A percentile compares a stretch with the other conserved stretches of the same genome.
phyloP scores from a whole-genome alignment of 2,329 filamentous ascomycete species.

The Aspergillus sp. region DNA sequence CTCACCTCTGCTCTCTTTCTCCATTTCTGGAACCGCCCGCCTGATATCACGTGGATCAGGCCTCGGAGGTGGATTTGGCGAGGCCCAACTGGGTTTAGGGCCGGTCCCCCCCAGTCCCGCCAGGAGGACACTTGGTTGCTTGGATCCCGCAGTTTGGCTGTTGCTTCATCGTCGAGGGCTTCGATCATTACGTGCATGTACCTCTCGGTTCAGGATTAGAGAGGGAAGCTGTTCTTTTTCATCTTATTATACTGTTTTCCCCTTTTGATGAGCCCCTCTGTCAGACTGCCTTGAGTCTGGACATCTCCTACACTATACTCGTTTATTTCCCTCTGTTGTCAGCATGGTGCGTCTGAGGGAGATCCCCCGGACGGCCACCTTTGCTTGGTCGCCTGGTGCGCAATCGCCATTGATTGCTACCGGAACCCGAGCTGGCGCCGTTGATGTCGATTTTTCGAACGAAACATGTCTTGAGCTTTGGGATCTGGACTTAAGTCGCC shows the following conservation, averaged over 20 bases:
- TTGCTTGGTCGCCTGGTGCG: slow-evolving; percentile 87
- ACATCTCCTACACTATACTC: slow-evolving; percentile 16
- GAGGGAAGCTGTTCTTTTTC: slow-evolving; percentile 19
- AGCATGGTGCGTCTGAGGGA: slow-evolving; percentile 93
- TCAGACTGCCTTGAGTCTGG: slow-evolving; percentile 8
- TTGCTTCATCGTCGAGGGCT: slow-evolving; percentile 9
- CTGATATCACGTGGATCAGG: slow-evolving; percentile 29
- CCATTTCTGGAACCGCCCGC: slow-evolving; percentile 7
- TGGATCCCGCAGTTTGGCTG: slow-evolving; percentile 6
- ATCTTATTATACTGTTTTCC: slow-evolving; percentile 2
- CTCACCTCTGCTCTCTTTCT: too few species aligned
- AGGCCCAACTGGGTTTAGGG: slow-evolving; percentile 26
- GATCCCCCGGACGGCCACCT: slow-evolving; percentile 92
- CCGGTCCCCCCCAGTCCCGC: slow-evolving; percentile 23
- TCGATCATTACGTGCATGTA: slow-evolving; percentile 17
- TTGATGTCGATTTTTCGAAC: slow-evolving; percentile 95
- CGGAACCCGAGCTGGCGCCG: slow-evolving; percentile 88
- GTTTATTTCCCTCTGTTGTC: slow-evolving; percentile 16
- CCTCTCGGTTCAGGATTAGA: slow-evolving; percentile 25
- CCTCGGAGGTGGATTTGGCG: slow-evolving; percentile 28
- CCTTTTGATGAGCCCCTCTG: slow-evolving; percentile 12
- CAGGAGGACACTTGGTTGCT: slow-evolving; percentile 39
- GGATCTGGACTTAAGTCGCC: slow-evolving; percentile 80
- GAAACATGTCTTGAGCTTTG: slow-evolving; percentile 95
- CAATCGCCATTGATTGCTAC: slow-evolving; percentile 80